Base-by-base conservation (phyloP, 305 asterid species). In the Fraxinus greggii region DNA sequence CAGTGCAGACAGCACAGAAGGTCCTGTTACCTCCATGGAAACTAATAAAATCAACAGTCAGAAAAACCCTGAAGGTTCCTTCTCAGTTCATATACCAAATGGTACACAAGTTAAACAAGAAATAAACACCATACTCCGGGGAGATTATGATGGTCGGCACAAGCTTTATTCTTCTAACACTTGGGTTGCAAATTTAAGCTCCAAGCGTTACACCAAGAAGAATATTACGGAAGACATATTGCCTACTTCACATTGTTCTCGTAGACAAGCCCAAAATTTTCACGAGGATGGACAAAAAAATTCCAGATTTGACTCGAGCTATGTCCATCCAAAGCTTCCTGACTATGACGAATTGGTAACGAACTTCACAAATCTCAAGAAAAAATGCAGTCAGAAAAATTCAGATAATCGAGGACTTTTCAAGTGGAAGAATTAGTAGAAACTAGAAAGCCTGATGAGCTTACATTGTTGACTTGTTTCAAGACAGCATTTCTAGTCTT, bases 281-380 rank as follows among this genome's bases (percentile, higher is more conserved):
- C 32, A 23, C 12, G 32, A 61, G 29, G 70, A 75, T 5, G 32
- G 13, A 31, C 29, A 79, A 29, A 67, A 72, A 28, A 36, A 21
- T 51, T 45, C 23, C 17, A 75, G 12, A 35, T 38, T 84, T 78
- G 76, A 3, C 38, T 2, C 48, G 6, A 67, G 72, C 33, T 84
- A 87, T 31, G 83, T 81, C 59, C 86, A 83, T 48, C 89, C 85
- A 29, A 85, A 83, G 83, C 87, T 85, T 72, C 90, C 83, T 0
- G 84, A 87, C 26, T 81, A 83, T 23, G 85, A 87, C 26, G 75
- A 81, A 2, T 73, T 85, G 77, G 85, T 85, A 63, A n/a, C 75
- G 56, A 80, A 75, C 59, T 83, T 81, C 33, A 63, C 9, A 80
- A 72, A 81, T 77, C 75, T 81, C 7, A 85, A 87, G 78, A 72